Evolutionary conservation across 768 basidiomycete genomes (phyloP).

Genomic region (Rhizopogon vinicolor): DNA sequence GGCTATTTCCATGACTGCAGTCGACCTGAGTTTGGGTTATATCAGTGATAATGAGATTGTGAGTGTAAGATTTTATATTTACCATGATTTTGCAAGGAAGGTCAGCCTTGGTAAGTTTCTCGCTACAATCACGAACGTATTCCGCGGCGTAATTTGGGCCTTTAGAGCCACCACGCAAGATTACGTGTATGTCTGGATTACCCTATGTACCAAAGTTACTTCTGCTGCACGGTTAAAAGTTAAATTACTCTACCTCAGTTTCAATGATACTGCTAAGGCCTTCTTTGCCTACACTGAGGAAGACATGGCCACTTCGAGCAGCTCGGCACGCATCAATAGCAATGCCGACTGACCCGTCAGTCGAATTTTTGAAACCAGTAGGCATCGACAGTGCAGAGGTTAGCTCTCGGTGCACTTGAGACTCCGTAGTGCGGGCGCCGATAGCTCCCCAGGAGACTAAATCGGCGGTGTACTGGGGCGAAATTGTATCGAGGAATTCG

Average conservation of each 20-base stretch:
- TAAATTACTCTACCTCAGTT: constrained; percentile 59
- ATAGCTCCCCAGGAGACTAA: constrained; percentile 95
- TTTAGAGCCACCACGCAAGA: constrained; percentile 83
- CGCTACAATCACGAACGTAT: constrained; percentile 70
- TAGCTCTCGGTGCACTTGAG: constrained; percentile 89
- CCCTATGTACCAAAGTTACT: constrained; percentile 41
- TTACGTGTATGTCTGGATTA: constrained; percentile 91
- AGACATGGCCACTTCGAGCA: constrained; percentile 87
- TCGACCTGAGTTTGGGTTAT: constrained; percentile 57
- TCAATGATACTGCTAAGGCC: constrained; percentile 93
- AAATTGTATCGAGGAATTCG: constrained; percentile 84
- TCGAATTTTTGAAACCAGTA: constrained; percentile 98
- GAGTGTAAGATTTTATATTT: constrained; percentile 9
- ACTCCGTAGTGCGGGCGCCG: constrained; percentile 89
- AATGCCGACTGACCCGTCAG: constrained; percentile 87
- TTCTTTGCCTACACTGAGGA: constrained; percentile 96
- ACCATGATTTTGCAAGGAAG: constrained; percentile 87
- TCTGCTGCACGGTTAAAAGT: background rate
- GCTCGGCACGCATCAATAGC: constrained; percentile 96
- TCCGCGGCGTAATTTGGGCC: constrained; percentile 89
- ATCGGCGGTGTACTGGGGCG: constrained; percentile 91
- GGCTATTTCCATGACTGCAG: constrained; percentile 95
- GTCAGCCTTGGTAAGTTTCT: constrained; percentile 74
- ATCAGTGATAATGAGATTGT: background rate
- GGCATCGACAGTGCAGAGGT: constrained; percentile 89